phyloP scores from a whole-genome alignment of 306 rosid genomes.

The Citrullus colocynthis region DNA sequence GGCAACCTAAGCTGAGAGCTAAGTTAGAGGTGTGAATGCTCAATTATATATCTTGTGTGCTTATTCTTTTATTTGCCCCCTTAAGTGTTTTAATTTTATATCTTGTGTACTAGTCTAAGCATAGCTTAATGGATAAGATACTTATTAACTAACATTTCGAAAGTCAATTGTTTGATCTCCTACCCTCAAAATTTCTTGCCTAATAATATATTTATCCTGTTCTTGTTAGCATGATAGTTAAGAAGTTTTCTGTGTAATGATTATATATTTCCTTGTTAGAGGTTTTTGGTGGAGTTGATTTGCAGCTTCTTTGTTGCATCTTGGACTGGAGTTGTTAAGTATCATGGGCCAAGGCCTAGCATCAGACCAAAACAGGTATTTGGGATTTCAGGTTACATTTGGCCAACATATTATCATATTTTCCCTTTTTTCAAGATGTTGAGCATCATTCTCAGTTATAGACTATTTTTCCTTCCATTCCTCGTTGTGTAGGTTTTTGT shows the following conservation, averaged over 20 bases:
- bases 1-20: slow-evolving; percentile 56
- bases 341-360: slow-evolving; percentile 96
- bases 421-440: slow-evolving; percentile 2
- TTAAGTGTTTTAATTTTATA: neutral
- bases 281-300: slow-evolving; percentile 84
- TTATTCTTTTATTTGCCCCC: neutral
- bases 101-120: neutral
- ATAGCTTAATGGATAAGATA: neutral
- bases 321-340: slow-evolving; percentile 98
- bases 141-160: neutral
- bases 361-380: slow-evolving; percentile 77
- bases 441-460: slow-evolving; percentile 5
- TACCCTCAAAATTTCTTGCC: neutral
- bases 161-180: neutral
- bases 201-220: neutral
- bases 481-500: slow-evolving; percentile 65
- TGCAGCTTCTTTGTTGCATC: slow-evolving; percentile 98
- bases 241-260: neutral
- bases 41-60: neutral
- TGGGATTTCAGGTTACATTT: neutral
- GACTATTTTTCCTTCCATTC: slow-evolving; percentile 7
- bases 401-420: neutral
- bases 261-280: slow-evolving; percentile 27
- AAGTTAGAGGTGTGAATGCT: slow-evolving; percentile 58
- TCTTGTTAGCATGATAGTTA: neutral